Percentiles rank a stretch among this genome's conserved stretches.
phyloP scores from a whole-genome alignment of 2,329 filamentous ascomycete genomes.

The Fonsecaea erecta region DNA sequence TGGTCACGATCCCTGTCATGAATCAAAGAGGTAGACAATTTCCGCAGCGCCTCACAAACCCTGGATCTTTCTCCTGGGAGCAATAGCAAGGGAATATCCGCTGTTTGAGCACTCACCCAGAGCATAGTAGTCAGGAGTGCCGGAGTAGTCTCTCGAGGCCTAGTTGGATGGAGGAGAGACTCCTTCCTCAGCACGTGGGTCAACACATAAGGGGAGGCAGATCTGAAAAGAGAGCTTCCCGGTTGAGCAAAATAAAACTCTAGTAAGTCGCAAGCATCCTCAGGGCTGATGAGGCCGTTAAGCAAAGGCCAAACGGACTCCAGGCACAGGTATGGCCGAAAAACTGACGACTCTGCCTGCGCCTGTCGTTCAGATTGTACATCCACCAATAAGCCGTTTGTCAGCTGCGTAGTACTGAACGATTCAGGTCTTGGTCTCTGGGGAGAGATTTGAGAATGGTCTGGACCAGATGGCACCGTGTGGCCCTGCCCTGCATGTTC shows the following conservation, averaged over 20 bases:
- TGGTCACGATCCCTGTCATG: constrained; percentile 23
- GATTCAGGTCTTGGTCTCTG: background rate
- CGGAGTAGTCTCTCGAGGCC: constrained; percentile 49
- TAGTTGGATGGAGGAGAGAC: constrained; percentile 49
- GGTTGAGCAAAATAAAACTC: constrained; percentile 55
- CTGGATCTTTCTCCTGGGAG: constrained; percentile 47
- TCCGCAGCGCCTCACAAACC: constrained; percentile 27
- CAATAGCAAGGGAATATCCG: constrained; percentile 48
- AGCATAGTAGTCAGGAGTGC: constrained; percentile 55
- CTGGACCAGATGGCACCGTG: background rate
- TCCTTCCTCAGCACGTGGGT: constrained; percentile 53
- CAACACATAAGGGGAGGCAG: constrained; percentile 54
- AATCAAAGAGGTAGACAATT: constrained; percentile 43
- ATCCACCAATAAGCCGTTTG: background rate
- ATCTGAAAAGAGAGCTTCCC: constrained; percentile 50
- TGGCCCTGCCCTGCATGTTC: background rate
- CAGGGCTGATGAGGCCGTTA: constrained; percentile 46
- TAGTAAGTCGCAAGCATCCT: constrained; percentile 51
- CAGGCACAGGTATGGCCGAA: constrained; percentile 49
- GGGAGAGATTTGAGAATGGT: background rate
- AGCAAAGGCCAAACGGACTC: constrained; percentile 49
- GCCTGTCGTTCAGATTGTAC: background rate
- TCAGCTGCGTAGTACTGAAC: background rate
- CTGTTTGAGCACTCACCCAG: constrained; percentile 54
- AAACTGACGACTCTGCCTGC: background rate